A percentile compares a stretch with the other conserved stretches of the same genome.
Evolutionary conservation across 495 filamentous ascomycete genomes (phyloP).

Genomic region (Neurospora sp.): DNA sequence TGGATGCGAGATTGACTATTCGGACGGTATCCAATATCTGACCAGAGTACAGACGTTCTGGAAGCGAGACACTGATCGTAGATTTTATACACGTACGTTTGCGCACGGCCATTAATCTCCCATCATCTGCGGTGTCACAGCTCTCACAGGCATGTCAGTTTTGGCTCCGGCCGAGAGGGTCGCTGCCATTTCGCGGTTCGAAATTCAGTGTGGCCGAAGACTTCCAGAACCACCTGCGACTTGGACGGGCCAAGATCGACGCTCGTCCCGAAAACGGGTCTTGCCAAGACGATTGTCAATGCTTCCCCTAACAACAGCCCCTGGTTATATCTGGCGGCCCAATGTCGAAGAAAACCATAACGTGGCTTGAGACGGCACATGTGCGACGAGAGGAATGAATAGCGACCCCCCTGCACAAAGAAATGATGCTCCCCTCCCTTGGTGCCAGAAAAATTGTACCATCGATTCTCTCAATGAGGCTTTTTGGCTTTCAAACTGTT

Average conservation of each 20-base stretch:
- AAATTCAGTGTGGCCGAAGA: background rate
- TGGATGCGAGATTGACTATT: background rate
- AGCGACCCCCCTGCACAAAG: background rate
- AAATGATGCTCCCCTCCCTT: background rate
- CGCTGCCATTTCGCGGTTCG: background rate
- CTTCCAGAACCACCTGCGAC: background rate
- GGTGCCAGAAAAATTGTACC: background rate
- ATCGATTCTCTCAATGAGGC: background rate
- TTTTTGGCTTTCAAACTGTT: background rate
- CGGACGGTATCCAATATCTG: background rate
- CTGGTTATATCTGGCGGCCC: background rate
- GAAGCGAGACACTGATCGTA: background rate
- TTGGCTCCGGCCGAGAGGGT: background rate
- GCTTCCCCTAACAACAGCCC: background rate
- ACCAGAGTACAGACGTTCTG: background rate
- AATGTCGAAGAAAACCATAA: background rate
- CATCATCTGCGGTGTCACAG: background rate
- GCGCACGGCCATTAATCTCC: background rate
- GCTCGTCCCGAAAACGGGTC: background rate
- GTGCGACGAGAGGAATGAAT: background rate
- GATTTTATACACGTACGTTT: background rate
- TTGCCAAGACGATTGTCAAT: background rate
- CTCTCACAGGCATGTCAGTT: background rate
- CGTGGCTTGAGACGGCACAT: background rate
- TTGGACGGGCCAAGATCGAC: background rate